Evolutionary conservation across 305 asterid genomes (phyloP).

Genomic region (Ajuga reptans): DNA sequence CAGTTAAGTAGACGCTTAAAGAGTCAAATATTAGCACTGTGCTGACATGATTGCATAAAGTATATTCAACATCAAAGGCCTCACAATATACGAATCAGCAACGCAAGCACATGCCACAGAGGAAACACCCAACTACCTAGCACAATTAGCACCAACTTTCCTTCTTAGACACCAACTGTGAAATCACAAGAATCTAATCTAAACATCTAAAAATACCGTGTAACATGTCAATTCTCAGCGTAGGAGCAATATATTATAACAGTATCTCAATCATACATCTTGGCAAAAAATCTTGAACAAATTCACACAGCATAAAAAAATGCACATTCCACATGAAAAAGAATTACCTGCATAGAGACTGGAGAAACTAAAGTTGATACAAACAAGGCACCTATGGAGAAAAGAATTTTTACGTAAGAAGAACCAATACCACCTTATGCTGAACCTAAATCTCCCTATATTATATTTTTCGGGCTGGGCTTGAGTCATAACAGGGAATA

Average conservation of each 20-base stretch:
- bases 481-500: neutral
- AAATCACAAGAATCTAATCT: slow-evolving; percentile 1
- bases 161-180: neutral
- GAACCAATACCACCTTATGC: slow-evolving; percentile 6
- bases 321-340: neutral
- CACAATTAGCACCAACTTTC: neutral
- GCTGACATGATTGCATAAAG: neutral
- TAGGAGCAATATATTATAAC: neutral
- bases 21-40: neutral
- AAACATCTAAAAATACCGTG: neutral
- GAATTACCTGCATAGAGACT: slow-evolving; percentile 64
- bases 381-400: slow-evolving; percentile 59
- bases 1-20: neutral
- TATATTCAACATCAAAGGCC: neutral
- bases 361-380: slow-evolving; percentile 79
- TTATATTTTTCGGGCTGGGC: neutral
- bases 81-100: neutral
- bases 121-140: neutral
- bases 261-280: slow-evolving; percentile 1
- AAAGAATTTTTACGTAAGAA: slow-evolving; percentile 3
- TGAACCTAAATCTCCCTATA: neutral
- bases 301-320: neutral
- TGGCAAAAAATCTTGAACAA: neutral
- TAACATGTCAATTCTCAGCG: neutral
- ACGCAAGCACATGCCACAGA: neutral